Conservation (phyloP, 352 stramenopile species). For the Aphanomyces astaci region DNA sequence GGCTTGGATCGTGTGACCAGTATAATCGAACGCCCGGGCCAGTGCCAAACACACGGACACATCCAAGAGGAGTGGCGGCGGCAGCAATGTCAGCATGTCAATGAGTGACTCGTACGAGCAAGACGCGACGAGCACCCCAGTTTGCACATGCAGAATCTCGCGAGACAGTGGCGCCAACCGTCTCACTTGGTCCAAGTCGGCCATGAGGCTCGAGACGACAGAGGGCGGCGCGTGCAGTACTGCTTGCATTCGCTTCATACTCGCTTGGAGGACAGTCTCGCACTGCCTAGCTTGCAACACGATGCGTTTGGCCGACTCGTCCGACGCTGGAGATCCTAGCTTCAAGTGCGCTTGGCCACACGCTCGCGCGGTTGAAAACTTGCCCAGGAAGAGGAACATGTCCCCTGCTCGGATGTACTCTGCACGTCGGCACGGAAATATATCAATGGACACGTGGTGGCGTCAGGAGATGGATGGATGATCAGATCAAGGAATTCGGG, state of each 20-base stretch:
- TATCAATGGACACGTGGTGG: too few species aligned
- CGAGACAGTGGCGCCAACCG: neutral
- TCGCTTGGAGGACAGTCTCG: neutral
- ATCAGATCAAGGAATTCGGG: neutral
- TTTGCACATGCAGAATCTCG: slow-evolving; percentile 7
- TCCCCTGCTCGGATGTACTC: neutral
- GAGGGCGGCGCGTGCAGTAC: neutral
- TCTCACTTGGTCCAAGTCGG: slow-evolving; percentile 2
- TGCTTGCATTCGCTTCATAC: neutral
- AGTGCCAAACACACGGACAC: neutral
- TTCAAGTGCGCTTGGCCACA: neutral
- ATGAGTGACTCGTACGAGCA: neutral
- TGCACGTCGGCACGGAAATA: neutral
- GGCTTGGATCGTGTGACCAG: neutral
- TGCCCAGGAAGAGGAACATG: slow-evolving; percentile 6
- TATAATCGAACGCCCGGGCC: neutral
- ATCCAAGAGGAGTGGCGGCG: slow-evolving; percentile 5
- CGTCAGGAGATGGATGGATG: neutral
- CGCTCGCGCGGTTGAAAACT: neutral
- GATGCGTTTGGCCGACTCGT: neutral
- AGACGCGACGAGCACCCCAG: neutral
- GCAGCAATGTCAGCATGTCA: neutral
- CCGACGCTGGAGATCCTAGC: neutral
- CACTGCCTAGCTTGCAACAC: neutral
- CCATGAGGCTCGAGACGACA: neutral